Evolutionary conservation across 2,329 filamentous ascomycete species (phyloP).

Genomic region (Colletotrichum sidae): DNA sequence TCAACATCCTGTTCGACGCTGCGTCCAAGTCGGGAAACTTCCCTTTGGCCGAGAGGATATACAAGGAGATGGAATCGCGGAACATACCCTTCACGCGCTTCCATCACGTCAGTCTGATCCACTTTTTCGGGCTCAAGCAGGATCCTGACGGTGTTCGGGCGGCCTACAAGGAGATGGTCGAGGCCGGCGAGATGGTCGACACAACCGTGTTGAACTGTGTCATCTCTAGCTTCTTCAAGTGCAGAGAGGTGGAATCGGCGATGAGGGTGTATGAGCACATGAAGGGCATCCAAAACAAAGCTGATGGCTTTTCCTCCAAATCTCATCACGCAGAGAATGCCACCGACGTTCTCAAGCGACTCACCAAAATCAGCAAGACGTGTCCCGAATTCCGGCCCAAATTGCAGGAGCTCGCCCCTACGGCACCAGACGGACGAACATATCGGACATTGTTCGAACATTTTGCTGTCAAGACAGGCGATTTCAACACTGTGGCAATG

Average conservation of each 20-base stretch:
- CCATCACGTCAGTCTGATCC: conserved; percentile 84
- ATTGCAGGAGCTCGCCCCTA: conserved; percentile 71
- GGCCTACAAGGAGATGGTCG: conserved; percentile 86
- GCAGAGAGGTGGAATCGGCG: conserved; percentile 81
- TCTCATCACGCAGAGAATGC: conserved; percentile 61
- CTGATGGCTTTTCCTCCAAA: conserved; percentile 55
- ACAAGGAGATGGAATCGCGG: conserved; percentile 81
- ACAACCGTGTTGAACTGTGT: conserved; percentile 88
- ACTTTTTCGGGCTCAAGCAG: conserved; percentile 81
- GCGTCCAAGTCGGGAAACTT: conserved; percentile 89
- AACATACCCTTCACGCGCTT: conserved; percentile 79
- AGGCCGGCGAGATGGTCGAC: conserved; percentile 88
- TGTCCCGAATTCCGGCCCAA: conserved; percentile 64
- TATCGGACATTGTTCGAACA: conserved; percentile 84
- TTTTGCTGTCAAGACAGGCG: conserved; percentile 75
- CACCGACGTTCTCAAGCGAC: conserved; percentile 68
- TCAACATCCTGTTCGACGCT: conserved; percentile 92
- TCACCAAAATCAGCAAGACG: conserved; percentile 64
- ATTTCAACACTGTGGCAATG: conserved; percentile 76
- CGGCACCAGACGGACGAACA: conserved; percentile 81
- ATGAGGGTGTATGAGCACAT: conserved; percentile 87
- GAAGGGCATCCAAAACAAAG: conserved; percentile 69
- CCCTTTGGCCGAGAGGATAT: conserved; percentile 83
- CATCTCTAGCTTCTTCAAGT: conserved; percentile 80
- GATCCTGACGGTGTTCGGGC: conserved; percentile 80